Evolutionary conservation across 176 grass and related monocot species (phyloP).

Genomic region (Oryza coarctata): DNA sequence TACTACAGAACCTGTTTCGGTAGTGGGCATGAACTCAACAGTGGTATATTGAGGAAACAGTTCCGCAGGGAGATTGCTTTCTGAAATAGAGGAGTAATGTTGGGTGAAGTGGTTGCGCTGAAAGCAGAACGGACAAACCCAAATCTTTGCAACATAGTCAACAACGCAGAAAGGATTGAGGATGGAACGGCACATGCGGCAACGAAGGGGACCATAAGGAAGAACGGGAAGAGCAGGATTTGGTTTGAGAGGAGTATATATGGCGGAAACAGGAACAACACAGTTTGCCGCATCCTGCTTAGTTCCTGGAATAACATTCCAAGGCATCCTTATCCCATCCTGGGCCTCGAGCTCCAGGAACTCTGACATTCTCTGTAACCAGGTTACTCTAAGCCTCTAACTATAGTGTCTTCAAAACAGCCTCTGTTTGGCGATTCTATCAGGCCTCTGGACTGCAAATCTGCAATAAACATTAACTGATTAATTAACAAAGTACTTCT

Average conservation of each 20-base stretch:
- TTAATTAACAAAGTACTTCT: slow-evolving; percentile 1
- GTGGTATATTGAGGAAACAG: slow-evolving; percentile 78
- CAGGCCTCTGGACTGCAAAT: neutral
- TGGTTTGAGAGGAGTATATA: slow-evolving; percentile 86
- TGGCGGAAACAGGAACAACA: slow-evolving; percentile 66
- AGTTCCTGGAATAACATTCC: slow-evolving; percentile 87
- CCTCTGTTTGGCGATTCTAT: neutral
- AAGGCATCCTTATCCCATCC: slow-evolving; percentile 92
- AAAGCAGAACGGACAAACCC: slow-evolving; percentile 92
- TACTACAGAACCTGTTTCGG: slow-evolving; percentile 40
- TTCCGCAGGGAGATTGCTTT: slow-evolving; percentile 78
- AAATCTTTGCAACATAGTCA: slow-evolving; percentile 86
- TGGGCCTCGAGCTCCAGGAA: slow-evolving; percentile 82
- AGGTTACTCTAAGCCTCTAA: neutral
- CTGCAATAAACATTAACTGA: slow-evolving; percentile 27
- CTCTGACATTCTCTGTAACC: slow-evolving; percentile 66
- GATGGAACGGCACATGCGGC: slow-evolving; percentile 80
- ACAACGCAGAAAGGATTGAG: slow-evolving; percentile 84
- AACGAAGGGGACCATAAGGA: slow-evolving; percentile 67
- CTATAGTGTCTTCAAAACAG: neutral
- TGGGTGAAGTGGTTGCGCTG: slow-evolving; percentile 91
- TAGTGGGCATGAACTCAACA: slow-evolving; percentile 64
- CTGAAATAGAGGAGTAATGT: slow-evolving; percentile 66
- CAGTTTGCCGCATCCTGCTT: slow-evolving; percentile 71
- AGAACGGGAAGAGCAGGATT: slow-evolving; percentile 63